phyloP scores from a whole-genome alignment of 495 filamentous ascomycete genomes.

The Penicillium maclennaniae region DNA sequence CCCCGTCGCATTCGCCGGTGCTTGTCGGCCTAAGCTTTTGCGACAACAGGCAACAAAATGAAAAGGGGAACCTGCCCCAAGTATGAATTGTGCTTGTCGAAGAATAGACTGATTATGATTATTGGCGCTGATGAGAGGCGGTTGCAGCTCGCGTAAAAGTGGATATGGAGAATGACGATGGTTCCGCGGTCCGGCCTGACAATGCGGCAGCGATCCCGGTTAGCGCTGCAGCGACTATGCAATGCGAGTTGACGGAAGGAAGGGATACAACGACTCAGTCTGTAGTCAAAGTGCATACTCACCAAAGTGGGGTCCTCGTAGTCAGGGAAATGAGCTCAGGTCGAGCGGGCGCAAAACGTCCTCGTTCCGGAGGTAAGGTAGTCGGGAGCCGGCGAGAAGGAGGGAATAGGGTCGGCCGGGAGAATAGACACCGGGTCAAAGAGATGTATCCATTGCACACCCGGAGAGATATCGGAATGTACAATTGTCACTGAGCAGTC shows the following conservation, averaged over 20 bases:
- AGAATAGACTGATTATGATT: slow-evolving; percentile 12
- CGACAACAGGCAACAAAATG: background rate
- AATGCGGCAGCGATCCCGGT: slow-evolving; percentile 13
- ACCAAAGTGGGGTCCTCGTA: slow-evolving; percentile 4
- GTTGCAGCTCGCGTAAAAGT: slow-evolving; percentile 14
- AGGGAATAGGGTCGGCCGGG: slow-evolving; percentile 14
- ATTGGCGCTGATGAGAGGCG: slow-evolving; percentile 2
- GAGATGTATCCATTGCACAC: slow-evolving; percentile 16
- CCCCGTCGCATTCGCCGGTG: slow-evolving; percentile 12
- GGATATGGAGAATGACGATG: slow-evolving; percentile 22
- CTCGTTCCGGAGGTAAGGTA: slow-evolving; percentile 13
- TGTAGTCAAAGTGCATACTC: background rate
- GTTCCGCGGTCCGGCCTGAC: slow-evolving; percentile 19
- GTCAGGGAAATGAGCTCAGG: background rate
- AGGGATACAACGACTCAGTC: background rate
- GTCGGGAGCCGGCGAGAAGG: slow-evolving; percentile 7
- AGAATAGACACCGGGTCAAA: slow-evolving; percentile 12
- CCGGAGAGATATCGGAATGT: slow-evolving; percentile 1
- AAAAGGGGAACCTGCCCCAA: slow-evolving; percentile 18
- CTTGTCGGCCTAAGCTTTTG: background rate
- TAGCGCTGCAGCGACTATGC: slow-evolving; percentile 14
- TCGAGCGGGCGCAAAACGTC: slow-evolving; percentile 14
- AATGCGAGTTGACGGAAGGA: background rate
- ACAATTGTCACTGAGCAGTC: slow-evolving; percentile 3
- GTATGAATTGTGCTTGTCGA: slow-evolving; percentile 1